Base-by-base conservation (phyloP, 495 filamentous ascomycete species). In the Aspergillus asperescens region DNA sequence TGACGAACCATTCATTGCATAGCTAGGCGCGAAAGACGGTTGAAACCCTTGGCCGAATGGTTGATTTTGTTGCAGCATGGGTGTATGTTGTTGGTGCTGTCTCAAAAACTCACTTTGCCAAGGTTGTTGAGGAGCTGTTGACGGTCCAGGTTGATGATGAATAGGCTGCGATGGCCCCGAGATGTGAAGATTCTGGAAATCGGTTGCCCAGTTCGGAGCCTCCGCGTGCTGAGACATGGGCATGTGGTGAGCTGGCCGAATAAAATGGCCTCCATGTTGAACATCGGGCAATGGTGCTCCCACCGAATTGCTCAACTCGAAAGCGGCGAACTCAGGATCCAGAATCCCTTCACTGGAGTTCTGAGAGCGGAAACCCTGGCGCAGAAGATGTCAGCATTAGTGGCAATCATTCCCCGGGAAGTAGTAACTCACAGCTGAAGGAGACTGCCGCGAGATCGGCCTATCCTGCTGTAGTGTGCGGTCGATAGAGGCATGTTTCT, bases 391-490 rank as follows among this genome's bases (percentile, higher is more conserved):
- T 68, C 47, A 62, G 60, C 49, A 57, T 44, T 7, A 2, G 4
- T 5, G 19, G 22, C n/a, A 23, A 7, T 20, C 18, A 44, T 29
- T 41, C 6, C 12, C 20, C 18, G 23, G 38, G 20, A 19, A n/a
- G n/a, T n/a, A n/a, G n/a, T n/a, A n/a, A 55, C 58, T 55, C 61
- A 86, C 85, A 64, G 86, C 79, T 39, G 73, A 67, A 8, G 80
- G 73, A 15, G 77, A 68, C 41, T 78, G 74, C 8, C 75, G 77
- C 6, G 73, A 68, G 27, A 70, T 64, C 23, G 89, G 60, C 42
- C 88, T 82, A 61, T 96, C 92, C 67, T 95, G 92, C 60, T 96
- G 90, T 37, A 92, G 76, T 5, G 86, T 84, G 15, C 87, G 77
- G 64, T 97, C 89, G 40, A 82, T 78, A 9, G 83, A 78, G 4